Percentiles rank a stretch among this genome's conserved stretches.
Conservation (phyloP, 768 basidiomycete genomes). For the Cyathus striatus region DNA sequence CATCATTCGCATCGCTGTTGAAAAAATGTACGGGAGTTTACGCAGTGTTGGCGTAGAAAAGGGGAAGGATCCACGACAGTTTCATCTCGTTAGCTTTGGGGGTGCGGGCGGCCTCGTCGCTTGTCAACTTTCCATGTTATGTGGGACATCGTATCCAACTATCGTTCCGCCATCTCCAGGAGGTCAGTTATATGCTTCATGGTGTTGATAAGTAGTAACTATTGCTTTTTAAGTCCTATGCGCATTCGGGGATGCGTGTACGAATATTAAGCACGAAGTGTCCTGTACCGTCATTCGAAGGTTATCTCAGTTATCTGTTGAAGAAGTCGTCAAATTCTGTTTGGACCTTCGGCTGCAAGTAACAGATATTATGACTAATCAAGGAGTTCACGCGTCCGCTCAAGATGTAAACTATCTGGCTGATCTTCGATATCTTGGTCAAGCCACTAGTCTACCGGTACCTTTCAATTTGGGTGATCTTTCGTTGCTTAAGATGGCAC, state of each 20-base stretch:
- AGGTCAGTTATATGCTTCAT: constrained; percentile 7
- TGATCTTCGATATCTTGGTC: constrained; percentile 21
- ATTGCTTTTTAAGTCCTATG: constrained; percentile 15
- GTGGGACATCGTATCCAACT: constrained; percentile 12
- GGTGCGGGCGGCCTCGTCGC: constrained; percentile 21
- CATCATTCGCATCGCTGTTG: constrained; percentile 18
- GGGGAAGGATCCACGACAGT: constrained; percentile 23
- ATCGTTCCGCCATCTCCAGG: constrained; percentile 24
- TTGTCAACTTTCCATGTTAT: constrained; percentile 15
- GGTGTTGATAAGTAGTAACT: not conserved
- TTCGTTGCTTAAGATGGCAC: constrained; percentile 7
- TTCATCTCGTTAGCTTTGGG: constrained; percentile 20
- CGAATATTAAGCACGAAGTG: constrained; percentile 18
- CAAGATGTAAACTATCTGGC: constrained; percentile 14
- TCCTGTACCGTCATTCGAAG: constrained; percentile 15
- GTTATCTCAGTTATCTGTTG: constrained; percentile 12
- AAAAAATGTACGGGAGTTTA: constrained; percentile 23
- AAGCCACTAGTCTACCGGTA: constrained; percentile 18
- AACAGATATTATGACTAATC: constrained; percentile 12
- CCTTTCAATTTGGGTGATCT: constrained; percentile 13
- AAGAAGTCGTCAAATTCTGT: constrained; percentile 8
- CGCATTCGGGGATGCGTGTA: constrained; percentile 22
- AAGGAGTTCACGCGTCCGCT: constrained; percentile 10
- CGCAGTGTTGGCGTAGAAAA: constrained; percentile 23
- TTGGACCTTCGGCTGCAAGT: constrained; percentile 11